Conservation (phyloP, 108 stramenopile genomes). For the Nannochloropsis salina region DNA sequence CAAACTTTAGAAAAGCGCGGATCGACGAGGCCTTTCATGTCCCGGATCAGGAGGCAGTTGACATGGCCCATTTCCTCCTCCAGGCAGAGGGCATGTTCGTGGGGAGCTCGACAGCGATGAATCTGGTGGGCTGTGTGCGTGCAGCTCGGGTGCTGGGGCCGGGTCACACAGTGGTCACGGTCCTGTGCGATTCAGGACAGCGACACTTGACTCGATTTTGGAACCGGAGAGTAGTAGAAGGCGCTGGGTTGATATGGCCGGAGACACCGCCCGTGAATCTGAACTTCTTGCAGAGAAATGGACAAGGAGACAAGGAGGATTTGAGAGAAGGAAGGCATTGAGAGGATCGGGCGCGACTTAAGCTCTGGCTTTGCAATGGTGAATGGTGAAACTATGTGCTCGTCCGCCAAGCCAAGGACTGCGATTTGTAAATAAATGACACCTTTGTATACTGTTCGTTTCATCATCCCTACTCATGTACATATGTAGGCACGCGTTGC, state of each 20-base stretch:
- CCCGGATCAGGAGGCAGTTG: conserved; percentile 72
- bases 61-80: conserved; percentile 86
- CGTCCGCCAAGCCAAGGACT: too few relatives aligned
- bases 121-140: conserved; percentile 74
- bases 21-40: conserved; percentile 36
- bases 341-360: background rate
- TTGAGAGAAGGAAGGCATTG: background rate
- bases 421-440: too few relatives aligned
- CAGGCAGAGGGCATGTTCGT: conserved; percentile 82
- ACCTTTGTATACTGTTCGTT: too few relatives aligned
- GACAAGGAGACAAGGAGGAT: background rate
- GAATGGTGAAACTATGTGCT: too few relatives aligned
- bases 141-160: conserved; percentile 57
- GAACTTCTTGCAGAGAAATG: background rate
- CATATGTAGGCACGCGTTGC: too few relatives aligned
- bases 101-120: conserved; percentile 91
- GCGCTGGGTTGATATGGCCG: conserved; percentile 53
- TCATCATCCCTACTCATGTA: too few relatives aligned
- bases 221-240: conserved; percentile 65
- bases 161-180: conserved; percentile 68
- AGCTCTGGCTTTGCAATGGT: too few relatives aligned
- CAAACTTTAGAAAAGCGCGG: conserved; percentile 65
- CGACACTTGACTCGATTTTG: conserved; percentile 77
- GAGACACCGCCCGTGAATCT: background rate
- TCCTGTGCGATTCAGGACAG: conserved; percentile 78